Evolutionary conservation across 2,329 filamentous ascomycete species (phyloP), one percentile per base, ranked within the genome.

Genomic region (Pseudophaeomoniella oleicola): DNA sequence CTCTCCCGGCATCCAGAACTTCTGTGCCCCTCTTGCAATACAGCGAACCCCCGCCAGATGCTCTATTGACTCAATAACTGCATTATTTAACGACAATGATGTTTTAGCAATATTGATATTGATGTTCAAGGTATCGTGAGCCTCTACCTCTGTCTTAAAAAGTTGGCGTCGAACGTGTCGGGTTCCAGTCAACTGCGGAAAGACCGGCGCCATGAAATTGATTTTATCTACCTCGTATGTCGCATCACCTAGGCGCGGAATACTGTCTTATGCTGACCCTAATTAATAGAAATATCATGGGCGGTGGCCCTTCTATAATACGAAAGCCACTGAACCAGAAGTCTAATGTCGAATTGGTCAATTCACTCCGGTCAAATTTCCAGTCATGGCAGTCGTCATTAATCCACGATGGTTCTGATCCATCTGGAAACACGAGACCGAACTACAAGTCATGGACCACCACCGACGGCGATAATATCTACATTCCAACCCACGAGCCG

Each of bases 291-390:
- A 94, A 93, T 65, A 81, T 93, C 56, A 84, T 93, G 71, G 79
- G 79, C 49, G 78, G 75, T 44, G 82, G 83, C 39, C 81, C 82
- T 39, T 84, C 85, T 34, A 79, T 94, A 44, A 80, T 94, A 57
- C 78, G 84, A 43, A 83, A 82, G 51, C 75, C 79, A 12, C 71
- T 78, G 41, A 73, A 75, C 45, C 78, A 78, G 53, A 85, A 87
- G 55, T 94, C 88, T 37, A 96, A 96, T 56, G 78, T 87, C 49
- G 90, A 98, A 60, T 74, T 98, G 48, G 81, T 86, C 45, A 87
- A 85, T 51, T 84, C 86, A 3, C 72, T 98, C 13, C 81, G 83
- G 49, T 75, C 78, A 52, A 94, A 88, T 59, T 85, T 96, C 56
- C 15, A 37, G 33, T 33, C 14, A 9, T 27, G 16, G 11, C 31